Percentiles rank a stretch among this genome's conserved stretches.
These are phyloP conservation scores for Thecaphora thlaspeos DNA, from an alignment of 1,284 basidiomycete genomes.

Conservation along the genomic window DNA sequence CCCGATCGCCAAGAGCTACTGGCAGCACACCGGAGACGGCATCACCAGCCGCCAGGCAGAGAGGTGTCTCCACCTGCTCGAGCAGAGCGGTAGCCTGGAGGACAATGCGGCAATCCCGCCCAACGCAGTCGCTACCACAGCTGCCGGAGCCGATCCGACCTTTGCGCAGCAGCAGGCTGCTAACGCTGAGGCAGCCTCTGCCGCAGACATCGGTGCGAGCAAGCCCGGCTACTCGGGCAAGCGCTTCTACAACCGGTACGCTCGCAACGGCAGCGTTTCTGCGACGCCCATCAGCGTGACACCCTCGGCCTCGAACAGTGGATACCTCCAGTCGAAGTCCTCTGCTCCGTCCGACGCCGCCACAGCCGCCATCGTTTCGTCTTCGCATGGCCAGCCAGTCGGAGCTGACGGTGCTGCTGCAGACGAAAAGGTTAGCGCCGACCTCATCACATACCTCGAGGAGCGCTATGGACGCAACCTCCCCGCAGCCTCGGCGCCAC, in stretches of 20 bases:
- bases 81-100: conserved; percentile 25
- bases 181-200: not conserved
- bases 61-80: conserved; percentile 65
- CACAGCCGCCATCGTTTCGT: too few relatives aligned
- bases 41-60: conserved; percentile 86
- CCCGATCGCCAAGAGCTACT: conserved; percentile 80
- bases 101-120: conserved; percentile 3
- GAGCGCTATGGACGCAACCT: conserved; percentile 94
- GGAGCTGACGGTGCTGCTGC: too few relatives aligned
- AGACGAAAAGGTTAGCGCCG: conserved; percentile 59
- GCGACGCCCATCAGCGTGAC: conserved; percentile 7
- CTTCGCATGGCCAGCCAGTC: too few relatives aligned
- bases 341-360: too few relatives aligned
- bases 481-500: conserved; percentile 70
- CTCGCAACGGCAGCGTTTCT: conserved; percentile 27
- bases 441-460: conserved; percentile 69
- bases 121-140: not conserved
- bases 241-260: conserved; percentile 38
- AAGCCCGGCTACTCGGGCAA: conserved; percentile 8
- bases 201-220: not conserved
- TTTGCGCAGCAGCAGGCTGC: too few relatives aligned
- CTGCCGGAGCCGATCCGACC: too few relatives aligned
- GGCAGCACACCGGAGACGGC: conserved; percentile 91
- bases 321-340: too few relatives aligned
- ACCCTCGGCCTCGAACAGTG: conserved; percentile 12